Evolutionary conservation across 164 flowering plant species (phyloP).

Genomic region (Amborella trichopoda): DNA sequence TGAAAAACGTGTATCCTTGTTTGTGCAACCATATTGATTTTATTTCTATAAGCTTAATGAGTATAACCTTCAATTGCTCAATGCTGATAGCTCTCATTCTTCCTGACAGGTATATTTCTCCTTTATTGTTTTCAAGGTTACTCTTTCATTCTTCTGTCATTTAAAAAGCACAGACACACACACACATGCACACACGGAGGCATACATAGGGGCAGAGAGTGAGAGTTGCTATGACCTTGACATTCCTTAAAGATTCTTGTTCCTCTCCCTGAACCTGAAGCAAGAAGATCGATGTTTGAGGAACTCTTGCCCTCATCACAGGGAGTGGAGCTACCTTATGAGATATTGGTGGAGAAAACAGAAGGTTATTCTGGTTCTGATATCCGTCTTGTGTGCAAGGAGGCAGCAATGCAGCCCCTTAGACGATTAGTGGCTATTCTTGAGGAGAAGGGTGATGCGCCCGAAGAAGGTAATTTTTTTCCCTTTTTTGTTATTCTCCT

Average conservation of each 20-base stretch:
- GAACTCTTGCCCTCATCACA: conserved; percentile 58
- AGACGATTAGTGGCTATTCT: conserved; percentile 65
- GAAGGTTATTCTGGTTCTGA: conserved; percentile 98
- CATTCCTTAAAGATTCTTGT: conserved; percentile 74
- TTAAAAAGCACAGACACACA: too few relatives aligned
- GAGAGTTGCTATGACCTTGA: too few relatives aligned
- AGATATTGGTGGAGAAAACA: conserved; percentile 62
- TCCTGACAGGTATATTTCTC: neutral
- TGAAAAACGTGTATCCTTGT: conserved; percentile 87
- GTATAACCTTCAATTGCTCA: too few relatives aligned
- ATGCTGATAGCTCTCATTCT: neutral
- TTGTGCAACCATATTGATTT: neutral
- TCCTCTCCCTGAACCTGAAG: conserved; percentile 97
- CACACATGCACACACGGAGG: too few relatives aligned
- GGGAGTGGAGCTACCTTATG: conserved; percentile 56
- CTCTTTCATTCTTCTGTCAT: neutral
- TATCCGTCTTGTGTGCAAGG: conserved; percentile 86
- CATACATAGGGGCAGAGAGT: too few relatives aligned
- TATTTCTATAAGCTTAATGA: too few relatives aligned
- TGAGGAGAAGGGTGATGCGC: conserved; percentile 42
- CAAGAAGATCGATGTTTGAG: conserved; percentile 92
- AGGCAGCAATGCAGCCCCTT: conserved; percentile 98
- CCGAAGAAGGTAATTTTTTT: conserved; percentile 65
- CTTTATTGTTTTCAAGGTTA: too few relatives aligned
- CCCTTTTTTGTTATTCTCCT: neutral